Evolutionary conservation across 495 filamentous ascomycete species (phyloP).

Genomic region (Talaromyces ruber): DNA sequence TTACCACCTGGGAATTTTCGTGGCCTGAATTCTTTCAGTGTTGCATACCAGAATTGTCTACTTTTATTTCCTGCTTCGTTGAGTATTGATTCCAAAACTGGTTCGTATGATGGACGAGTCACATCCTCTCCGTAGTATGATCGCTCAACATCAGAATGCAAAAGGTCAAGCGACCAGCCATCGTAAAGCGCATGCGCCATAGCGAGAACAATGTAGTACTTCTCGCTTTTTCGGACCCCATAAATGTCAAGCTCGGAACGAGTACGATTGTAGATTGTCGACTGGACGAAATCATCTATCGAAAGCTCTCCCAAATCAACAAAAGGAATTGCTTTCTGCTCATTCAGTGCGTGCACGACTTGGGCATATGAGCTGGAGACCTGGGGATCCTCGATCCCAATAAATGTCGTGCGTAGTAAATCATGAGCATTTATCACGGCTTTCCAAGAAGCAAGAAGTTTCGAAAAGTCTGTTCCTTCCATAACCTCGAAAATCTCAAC

Average conservation of each 20-base stretch:
- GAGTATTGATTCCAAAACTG: slow-evolving; percentile 35
- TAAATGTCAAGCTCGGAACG: background rate
- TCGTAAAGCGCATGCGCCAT: slow-evolving; percentile 73
- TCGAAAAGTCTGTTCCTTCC: slow-evolving; percentile 38
- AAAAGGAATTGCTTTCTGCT: slow-evolving; percentile 11
- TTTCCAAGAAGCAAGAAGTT: slow-evolving; percentile 51
- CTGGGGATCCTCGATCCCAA: slow-evolving; percentile 48
- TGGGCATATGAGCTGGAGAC: slow-evolving; percentile 54
- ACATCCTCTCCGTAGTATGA: slow-evolving; percentile 41
- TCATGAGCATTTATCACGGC: slow-evolving; percentile 47
- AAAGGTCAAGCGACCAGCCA: slow-evolving; percentile 57
- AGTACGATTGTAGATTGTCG: background rate
- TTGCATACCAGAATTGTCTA: slow-evolving; percentile 47
- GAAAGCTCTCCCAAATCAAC: slow-evolving; percentile 11
- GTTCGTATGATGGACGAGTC: slow-evolving; percentile 33
- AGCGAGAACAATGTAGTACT: slow-evolving; percentile 50
- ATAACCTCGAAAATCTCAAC: slow-evolving; percentile 60
- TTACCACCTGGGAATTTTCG: slow-evolving; percentile 4
- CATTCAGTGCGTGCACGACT: slow-evolving; percentile 36
- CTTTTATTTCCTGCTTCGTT: slow-evolving; percentile 23
- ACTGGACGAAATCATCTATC: background rate
- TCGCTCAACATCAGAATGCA: slow-evolving; percentile 54
- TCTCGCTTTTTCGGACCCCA: background rate
- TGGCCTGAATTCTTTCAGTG: slow-evolving; percentile 33
- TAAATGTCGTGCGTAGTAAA: slow-evolving; percentile 65